phyloP scores from a whole-genome alignment of 228 moss, liverwort and hornwort species.

The Sphagnum fallax region DNA sequence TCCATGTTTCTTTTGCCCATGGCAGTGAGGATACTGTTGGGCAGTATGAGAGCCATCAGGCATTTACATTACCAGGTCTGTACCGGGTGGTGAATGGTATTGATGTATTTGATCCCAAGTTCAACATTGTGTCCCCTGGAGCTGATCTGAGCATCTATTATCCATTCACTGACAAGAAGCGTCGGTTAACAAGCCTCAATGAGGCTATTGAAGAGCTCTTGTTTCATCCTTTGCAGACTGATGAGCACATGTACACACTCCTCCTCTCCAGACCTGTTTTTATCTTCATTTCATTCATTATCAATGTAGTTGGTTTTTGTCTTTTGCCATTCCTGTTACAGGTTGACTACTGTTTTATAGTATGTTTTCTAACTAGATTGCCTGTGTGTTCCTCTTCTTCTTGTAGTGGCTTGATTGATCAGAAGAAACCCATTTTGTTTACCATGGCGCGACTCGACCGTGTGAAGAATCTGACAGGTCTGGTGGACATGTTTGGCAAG shows the following conservation, averaged over 20 bases:
- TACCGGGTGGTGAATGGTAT: constrained; percentile 92
- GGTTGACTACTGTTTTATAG: too few relatives aligned
- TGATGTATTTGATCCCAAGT: constrained; percentile 88
- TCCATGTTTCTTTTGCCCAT: too few relatives aligned
- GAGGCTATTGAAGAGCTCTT: constrained; percentile 67
- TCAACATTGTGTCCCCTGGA: constrained; percentile 97
- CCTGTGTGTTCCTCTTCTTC: too few relatives aligned
- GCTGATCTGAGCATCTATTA: constrained; percentile 83
- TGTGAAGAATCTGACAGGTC: constrained; percentile 83
- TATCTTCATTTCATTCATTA: too few relatives aligned
- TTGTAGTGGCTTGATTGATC: constrained; percentile 18
- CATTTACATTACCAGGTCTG: constrained; percentile 81
- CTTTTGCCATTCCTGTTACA: too few relatives aligned
- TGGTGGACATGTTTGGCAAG: constrained; percentile 69
- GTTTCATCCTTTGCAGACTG: constrained; percentile 53
- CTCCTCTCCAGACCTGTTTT: too few relatives aligned
- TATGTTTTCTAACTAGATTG: too few relatives aligned
- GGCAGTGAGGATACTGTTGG: constrained; percentile 69
- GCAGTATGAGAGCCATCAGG: constrained; percentile 84
- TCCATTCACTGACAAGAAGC: constrained; percentile 52
- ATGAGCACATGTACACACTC: too few relatives aligned
- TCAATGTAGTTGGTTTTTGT: too few relatives aligned
- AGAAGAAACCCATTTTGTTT: constrained; percentile 74
- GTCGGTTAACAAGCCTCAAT: constrained; percentile 72
- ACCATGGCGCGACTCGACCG: constrained; percentile 92